Evolutionary conservation across 768 basidiomycete genomes (phyloP), one percentile per base, ranked within the genome.

Genomic region (Tulasnella sp.): DNA sequence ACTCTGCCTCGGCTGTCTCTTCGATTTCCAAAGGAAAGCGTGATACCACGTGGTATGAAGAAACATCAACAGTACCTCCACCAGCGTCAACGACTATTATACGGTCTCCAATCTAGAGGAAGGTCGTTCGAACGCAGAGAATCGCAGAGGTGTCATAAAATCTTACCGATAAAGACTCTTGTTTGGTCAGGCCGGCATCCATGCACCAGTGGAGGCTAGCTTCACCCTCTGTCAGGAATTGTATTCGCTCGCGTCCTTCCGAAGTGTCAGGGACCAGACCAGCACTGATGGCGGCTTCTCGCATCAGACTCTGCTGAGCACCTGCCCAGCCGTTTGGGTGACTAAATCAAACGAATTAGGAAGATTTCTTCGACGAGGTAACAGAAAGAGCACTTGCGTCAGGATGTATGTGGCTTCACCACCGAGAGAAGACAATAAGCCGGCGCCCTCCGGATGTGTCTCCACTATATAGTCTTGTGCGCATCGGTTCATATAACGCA

Each of bases 1-100:
- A n/a, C n/a, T n/a, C n/a, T n/a, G n/a, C n/a, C n/a, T n/a, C n/a
- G n/a, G n/a, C n/a, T n/a, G n/a, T n/a, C n/a, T n/a, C n/a, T n/a
- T n/a, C n/a, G n/a, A n/a, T n/a, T n/a, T n/a, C n/a, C n/a, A n/a
- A n/a, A n/a, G n/a, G n/a, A n/a, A n/a, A n/a, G n/a, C n/a, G n/a
- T n/a, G n/a, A n/a, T n/a, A n/a, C n/a, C n/a, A n/a, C 37, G 12
- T 39, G 12, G 67, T 66, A 73, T 51, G 69, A 72, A 62, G 75
- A 77, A 35, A 74, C 34, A 50, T 73, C 74, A 3, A 72, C 65
- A 4, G 71, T 74, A 3, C 71, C 70, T 25, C 75, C 75, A 9
- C 78, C 78, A 9, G 75, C 76, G 62, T 80, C 78, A 6, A 79
- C 71, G 12, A 79, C 64, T n/a, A 76, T 69, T 4, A 77, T 57